phyloP scores from a whole-genome alignment of 2,329 filamentous ascomycete genomes.

The Ophiostoma tasmaniense region DNA sequence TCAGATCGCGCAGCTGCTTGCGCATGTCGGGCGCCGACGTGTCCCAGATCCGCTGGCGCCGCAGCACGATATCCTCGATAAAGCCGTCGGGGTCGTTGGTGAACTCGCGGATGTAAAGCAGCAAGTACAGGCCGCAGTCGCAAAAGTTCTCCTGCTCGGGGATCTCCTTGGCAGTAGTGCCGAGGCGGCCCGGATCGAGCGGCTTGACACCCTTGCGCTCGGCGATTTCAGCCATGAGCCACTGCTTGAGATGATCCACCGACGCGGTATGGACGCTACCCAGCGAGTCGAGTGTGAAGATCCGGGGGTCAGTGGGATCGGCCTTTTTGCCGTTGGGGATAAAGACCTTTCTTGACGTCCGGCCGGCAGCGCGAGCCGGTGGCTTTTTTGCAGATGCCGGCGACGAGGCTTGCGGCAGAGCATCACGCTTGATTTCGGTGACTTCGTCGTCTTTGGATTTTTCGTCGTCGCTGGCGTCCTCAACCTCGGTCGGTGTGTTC shows the following conservation, averaged over 20 bases:
- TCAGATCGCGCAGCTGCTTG: constrained; percentile 52
- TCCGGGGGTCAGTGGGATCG: constrained; percentile 51
- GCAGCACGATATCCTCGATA: constrained; percentile 55
- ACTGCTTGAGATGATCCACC: constrained; percentile 62
- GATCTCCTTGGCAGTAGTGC: constrained; percentile 64
- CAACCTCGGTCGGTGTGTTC: neutral
- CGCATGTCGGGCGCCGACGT: constrained; percentile 56
- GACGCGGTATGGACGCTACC: constrained; percentile 55
- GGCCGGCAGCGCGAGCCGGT: neutral
- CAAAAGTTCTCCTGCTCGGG: constrained; percentile 75
- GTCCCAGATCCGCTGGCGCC: constrained; percentile 41
- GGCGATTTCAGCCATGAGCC: constrained; percentile 64
- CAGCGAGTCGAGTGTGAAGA: constrained; percentile 84
- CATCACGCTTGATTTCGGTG: constrained; percentile 16
- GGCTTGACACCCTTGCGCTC: constrained; percentile 45
- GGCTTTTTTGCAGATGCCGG: constrained; percentile 13
- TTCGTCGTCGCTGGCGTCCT: constrained; percentile 10
- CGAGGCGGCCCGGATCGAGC: constrained; percentile 29
- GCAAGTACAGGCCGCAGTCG: constrained; percentile 81
- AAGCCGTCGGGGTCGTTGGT: constrained; percentile 65
- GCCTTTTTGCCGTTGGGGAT: constrained; percentile 31
- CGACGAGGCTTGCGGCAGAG: constrained; percentile 2
- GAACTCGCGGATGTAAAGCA: constrained; percentile 79
- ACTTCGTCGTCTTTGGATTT: constrained; percentile 15
- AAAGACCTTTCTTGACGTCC: constrained; percentile 29